Conservation (phyloP, 208 protist genomes). For the Naegleria fowleri region DNA sequence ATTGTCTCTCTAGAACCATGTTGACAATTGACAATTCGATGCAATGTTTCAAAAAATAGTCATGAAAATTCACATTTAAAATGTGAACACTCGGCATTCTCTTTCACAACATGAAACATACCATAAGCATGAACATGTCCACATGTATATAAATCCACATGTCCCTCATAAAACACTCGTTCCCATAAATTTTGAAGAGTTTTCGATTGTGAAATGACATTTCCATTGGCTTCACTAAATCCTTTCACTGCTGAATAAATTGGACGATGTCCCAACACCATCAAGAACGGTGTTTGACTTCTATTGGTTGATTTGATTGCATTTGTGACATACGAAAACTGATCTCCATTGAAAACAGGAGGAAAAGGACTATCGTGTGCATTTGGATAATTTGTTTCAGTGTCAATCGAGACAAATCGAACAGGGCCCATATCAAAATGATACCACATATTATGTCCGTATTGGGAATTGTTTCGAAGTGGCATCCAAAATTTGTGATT, state of each 20-base stretch:
- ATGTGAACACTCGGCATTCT: too few relatives aligned
- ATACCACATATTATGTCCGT: conserved; percentile 31
- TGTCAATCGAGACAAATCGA: conserved; percentile 47
- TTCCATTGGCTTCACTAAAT: conserved; percentile 13
- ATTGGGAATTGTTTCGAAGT: background rate
- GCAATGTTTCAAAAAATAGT: too few relatives aligned
- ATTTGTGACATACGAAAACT: conserved; percentile 37
- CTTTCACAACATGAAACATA: too few relatives aligned
- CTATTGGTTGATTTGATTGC: conserved; percentile 46
- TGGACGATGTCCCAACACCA: conserved; percentile 49
- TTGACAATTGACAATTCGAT: background rate
- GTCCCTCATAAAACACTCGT: conserved; percentile 22
- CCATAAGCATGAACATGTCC: conserved; percentile 40
- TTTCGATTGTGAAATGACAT: background rate
- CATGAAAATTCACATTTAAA: too few relatives aligned
- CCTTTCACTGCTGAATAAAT: conserved; percentile 40
- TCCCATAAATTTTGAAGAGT: conserved; percentile 29
- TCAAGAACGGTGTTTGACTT: conserved; percentile 45
- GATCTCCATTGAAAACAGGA: background rate
- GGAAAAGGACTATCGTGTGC: background rate
- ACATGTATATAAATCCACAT: conserved; percentile 34
- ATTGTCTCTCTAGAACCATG: conserved; percentile 2
- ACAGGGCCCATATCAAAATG: conserved; percentile 46
- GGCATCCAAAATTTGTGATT: conserved; percentile 5
- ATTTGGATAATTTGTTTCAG: conserved; percentile 44